phyloP scores from a whole-genome alignment of 2,329 filamentous ascomycete species.

The Basipetospora chlamydospora region DNA sequence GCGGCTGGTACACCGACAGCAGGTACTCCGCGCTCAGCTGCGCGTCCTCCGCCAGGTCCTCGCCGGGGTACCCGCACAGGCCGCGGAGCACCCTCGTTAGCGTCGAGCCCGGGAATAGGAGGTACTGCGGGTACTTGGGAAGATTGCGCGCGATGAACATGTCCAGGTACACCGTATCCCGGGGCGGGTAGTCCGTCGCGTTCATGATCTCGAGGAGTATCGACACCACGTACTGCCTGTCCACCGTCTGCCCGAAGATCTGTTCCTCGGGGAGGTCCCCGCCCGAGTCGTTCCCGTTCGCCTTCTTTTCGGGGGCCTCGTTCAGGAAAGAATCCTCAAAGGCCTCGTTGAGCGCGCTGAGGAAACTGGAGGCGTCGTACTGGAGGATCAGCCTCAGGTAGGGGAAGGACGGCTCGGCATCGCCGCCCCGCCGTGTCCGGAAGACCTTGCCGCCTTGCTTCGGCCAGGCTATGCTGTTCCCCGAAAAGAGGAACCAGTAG shows the following conservation, averaged over 20 bases:
- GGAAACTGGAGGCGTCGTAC: constrained; percentile 80
- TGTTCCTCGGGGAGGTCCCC: constrained; percentile 48
- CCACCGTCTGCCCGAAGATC: constrained; percentile 57
- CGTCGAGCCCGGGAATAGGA: constrained; percentile 75
- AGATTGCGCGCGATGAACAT: constrained; percentile 97
- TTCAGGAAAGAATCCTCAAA: constrained; percentile 94
- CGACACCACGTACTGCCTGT: constrained; percentile 82
- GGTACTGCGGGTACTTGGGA: constrained; percentile 91
- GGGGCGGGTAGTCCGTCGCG: constrained; percentile 53
- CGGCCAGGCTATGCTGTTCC: constrained; percentile 63
- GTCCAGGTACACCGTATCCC: constrained; percentile 86
- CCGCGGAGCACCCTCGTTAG: constrained; percentile 68
- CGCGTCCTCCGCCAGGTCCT: constrained; percentile 77
- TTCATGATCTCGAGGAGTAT: constrained; percentile 88
- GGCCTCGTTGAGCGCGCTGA: constrained; percentile 91
- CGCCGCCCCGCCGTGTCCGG: constrained; percentile 39
- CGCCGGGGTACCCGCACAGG: constrained; percentile 70
- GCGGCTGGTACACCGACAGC: constrained; percentile 81
- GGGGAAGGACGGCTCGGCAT: constrained; percentile 62
- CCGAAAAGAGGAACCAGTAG: constrained; percentile 89
- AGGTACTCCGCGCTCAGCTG: constrained; percentile 96
- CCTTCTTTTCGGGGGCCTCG: constrained; percentile 50
- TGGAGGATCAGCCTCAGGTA: constrained; percentile 73
- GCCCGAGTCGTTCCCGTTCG: constrained; percentile 34
- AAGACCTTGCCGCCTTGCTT: constrained; percentile 46